phyloP scores from a whole-genome alignment of 345 rosid species.

The Linum trigynum region DNA sequence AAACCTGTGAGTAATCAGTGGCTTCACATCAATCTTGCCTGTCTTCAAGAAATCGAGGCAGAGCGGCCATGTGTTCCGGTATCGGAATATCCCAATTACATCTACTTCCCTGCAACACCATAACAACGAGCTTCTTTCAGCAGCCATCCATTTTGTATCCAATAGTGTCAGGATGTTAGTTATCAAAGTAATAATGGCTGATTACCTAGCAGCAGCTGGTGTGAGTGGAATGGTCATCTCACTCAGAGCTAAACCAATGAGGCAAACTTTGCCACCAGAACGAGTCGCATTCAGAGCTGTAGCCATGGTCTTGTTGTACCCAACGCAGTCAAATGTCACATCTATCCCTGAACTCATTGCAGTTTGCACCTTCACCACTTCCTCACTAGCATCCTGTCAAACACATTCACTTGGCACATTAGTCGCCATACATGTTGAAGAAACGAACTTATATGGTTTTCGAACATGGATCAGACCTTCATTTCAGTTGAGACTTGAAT shows the following conservation, averaged over 20 bases:
- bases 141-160: not conserved
- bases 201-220: constrained; percentile 85
- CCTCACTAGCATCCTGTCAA: constrained; percentile 52
- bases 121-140: not conserved
- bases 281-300: constrained; percentile 65
- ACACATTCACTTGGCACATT: too few species aligned
- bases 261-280: constrained; percentile 90
- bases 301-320: constrained; percentile 79
- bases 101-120: constrained; percentile 62
- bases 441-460: too few species aligned
- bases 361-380: constrained; percentile 46
- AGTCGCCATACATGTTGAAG: too few species aligned
- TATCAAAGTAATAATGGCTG: not conserved
- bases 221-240: constrained; percentile 82
- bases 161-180: not conserved
- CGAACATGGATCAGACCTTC: constrained; percentile 31
- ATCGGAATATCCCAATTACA: constrained; percentile 66
- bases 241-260: constrained; percentile 61
- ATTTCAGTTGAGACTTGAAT: constrained; percentile 57
- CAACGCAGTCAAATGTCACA: constrained; percentile 85
- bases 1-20: constrained; percentile 83
- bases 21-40: constrained; percentile 80
- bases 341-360: constrained; percentile 55
- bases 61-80: constrained; percentile 83
- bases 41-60: constrained; percentile 66